A percentile compares a stretch with the other conserved stretches of the same genome.
phyloP scores from a whole-genome alignment of 108 stramenopile genomes.

The Cyclostephanos invisitatus region DNA sequence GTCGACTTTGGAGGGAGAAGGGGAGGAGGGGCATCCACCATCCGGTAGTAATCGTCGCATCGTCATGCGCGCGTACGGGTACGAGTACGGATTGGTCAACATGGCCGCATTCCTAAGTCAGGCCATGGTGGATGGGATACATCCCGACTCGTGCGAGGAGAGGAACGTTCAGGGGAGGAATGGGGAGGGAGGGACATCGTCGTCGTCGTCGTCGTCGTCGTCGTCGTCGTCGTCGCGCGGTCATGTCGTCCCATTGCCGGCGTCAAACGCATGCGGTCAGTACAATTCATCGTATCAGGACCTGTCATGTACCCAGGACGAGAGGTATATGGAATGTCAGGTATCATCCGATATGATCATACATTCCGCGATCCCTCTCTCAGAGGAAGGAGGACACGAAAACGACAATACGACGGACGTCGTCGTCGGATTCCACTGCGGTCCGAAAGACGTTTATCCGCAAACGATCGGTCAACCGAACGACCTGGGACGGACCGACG shows the following conservation, averaged over 20 bases:
- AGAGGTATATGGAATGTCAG: slow-evolving; percentile 23
- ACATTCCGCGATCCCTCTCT: background rate
- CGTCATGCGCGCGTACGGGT: slow-evolving; percentile 14
- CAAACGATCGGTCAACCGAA: slow-evolving; percentile 6
- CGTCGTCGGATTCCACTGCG: slow-evolving; percentile 12
- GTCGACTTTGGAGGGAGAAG: no score
- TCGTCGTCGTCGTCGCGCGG: background rate
- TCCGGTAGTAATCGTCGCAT: background rate
- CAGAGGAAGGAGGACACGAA: background rate
- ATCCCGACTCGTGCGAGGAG: slow-evolving; percentile 45
- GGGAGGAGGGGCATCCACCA: no score
- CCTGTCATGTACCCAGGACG: background rate
- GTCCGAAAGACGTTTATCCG: slow-evolving; percentile 12
- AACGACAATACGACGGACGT: background rate
- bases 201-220: no score
- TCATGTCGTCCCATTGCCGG: slow-evolving; percentile 10
- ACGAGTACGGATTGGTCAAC: slow-evolving; percentile 48
- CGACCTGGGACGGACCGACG: slow-evolving; percentile 16
- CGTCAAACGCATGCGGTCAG: slow-evolving; percentile 1
- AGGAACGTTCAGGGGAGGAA: slow-evolving; percentile 13
- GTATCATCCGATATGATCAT: background rate
- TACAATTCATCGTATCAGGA: slow-evolving; percentile 5
- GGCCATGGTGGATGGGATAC: slow-evolving; percentile 52
- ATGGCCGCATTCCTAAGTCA: slow-evolving; percentile 52
- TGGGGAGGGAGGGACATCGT: no score